Conservation (phyloP, 2,329 filamentous ascomycete species). For the Hypoxylon rubiginosum region DNA sequence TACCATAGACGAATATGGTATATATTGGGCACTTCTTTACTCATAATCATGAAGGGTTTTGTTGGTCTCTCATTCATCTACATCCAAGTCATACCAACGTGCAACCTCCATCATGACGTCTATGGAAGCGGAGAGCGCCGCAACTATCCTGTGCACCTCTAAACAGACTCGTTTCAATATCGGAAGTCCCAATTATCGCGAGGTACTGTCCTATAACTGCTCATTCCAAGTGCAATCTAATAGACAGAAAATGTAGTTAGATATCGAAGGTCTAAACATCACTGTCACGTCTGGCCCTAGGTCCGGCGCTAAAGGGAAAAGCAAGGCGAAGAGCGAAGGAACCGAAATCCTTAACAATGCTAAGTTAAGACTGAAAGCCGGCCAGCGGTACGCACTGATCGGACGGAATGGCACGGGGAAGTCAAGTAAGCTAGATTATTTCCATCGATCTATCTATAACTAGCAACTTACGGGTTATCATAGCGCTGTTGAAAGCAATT, state of each 20-base stretch:
- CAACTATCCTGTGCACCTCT: slow-evolving; percentile 72
- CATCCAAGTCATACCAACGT: background rate
- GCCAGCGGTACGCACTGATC: slow-evolving; percentile 81
- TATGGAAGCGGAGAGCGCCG: slow-evolving; percentile 63
- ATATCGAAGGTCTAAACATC: slow-evolving; percentile 80
- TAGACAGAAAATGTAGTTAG: slow-evolving; percentile 62
- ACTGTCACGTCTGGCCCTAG: slow-evolving; percentile 65
- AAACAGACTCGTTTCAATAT: slow-evolving; percentile 77
- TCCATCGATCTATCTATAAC: background rate
- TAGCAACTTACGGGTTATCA: slow-evolving; percentile 7
- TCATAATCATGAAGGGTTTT: background rate
- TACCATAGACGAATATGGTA: slow-evolving; percentile 8
- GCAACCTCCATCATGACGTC: slow-evolving; percentile 58
- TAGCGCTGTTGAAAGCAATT: slow-evolving; percentile 80
- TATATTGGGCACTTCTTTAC: slow-evolving; percentile 1
- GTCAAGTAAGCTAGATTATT: slow-evolving; percentile 68
- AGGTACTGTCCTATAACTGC: slow-evolving; percentile 57
- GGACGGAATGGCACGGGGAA: slow-evolving; percentile 88
- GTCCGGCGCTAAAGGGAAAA: slow-evolving; percentile 55
- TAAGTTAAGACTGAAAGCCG: slow-evolving; percentile 78
- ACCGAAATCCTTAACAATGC: slow-evolving; percentile 79
- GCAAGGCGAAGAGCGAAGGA: slow-evolving; percentile 64
- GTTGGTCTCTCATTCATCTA: background rate
- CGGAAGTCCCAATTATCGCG: slow-evolving; percentile 66
- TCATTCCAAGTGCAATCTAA: background rate